Evolutionary conservation across 2,329 filamentous ascomycete species (phyloP), one percentile per base, ranked within the genome.

Genomic region (Fusarium transvaalense): DNA sequence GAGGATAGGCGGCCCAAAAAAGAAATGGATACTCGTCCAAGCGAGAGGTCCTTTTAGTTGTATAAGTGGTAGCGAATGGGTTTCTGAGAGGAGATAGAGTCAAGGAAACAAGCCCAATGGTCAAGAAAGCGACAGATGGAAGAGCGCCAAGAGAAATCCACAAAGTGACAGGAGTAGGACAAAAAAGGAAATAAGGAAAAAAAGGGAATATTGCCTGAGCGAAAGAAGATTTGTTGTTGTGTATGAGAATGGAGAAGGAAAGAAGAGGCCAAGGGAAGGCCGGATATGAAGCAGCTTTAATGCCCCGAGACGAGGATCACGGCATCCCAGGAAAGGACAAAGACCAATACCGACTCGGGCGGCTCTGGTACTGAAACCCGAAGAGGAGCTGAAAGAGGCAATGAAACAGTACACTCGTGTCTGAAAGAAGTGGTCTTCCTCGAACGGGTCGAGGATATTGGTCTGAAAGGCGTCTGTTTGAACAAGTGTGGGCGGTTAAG

Each of bases 371-470:
- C 66, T 78, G 77, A 78, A 77, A 77, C 76, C 62, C 69, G 67
- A 48, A 65, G 55, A 64, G 53, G 43, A 50, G 68, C 46, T 59
- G 17, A 52, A 68, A 75, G 67, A 68, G 75, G 77, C 76, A 77
- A 80, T 86, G 85, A 87, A 87, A 88, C 85, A 75, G 69, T 73
- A 76, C 76, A 77, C 66, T 77, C 82, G 85, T 86, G 78, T 86
- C 83, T 81, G 77, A 83, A 82, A 71, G 73, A 75, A 73, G 77
- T 76, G 78, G 79, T 78, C 72, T 76, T 72, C 70, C 66, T 74
- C 66, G 68, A 76, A 81, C 71, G 77, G 79, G 78, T 78, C 76
- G 76, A 78, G 79, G 80, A 83, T 81, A 87, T 86, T 87, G 85
- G 85, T 80, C 82, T 76, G 74, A 71, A 68, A 62, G 80, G 82